Percentiles rank a stretch among this genome's conserved stretches.
These are phyloP conservation scores for Epichloe brachyelytri DNA, from an alignment of 2,329 filamentous ascomycete genomes.

Conservation along the genomic window DNA sequence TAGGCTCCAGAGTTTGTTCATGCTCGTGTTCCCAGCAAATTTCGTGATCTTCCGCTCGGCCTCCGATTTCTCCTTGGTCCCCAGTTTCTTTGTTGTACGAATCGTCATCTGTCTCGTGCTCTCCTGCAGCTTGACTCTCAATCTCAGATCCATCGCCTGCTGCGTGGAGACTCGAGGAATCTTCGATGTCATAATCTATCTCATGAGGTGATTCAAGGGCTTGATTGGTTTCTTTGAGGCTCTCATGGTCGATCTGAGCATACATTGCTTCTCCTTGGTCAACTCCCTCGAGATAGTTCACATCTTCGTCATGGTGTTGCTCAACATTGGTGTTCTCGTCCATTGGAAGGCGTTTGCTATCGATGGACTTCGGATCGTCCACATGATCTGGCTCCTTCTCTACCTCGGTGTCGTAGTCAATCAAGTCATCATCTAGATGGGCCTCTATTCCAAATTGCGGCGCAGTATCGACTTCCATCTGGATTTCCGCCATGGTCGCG, in stretches of 20 bases:
- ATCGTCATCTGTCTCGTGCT: not conserved
- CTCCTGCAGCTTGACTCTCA: not conserved
- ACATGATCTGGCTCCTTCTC: not conserved
- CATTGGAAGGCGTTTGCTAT: not conserved
- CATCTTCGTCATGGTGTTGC: slow-evolving; percentile 6
- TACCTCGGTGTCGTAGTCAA: slow-evolving; percentile 24
- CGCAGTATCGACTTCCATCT: slow-evolving; percentile 20
- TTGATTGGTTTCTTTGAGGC: slow-evolving; percentile 4
- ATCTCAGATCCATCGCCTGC: not conserved
- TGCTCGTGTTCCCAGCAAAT: slow-evolving; percentile 13
- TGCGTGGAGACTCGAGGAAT: slow-evolving; percentile 1
- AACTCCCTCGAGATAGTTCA: slow-evolving; percentile 5
- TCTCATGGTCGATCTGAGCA: slow-evolving; percentile 1
- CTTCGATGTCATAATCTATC: slow-evolving; percentile 23
- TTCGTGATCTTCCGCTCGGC: slow-evolving; percentile 8
- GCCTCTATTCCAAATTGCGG: slow-evolving; percentile 13
- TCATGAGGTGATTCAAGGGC: slow-evolving; percentile 16
- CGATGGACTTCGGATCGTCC: not conserved
- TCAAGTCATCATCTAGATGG: slow-evolving; percentile 21
- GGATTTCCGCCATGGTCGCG: slow-evolving; percentile 15
- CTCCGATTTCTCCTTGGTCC: not conserved
- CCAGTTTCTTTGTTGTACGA: not conserved
- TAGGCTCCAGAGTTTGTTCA: not conserved
- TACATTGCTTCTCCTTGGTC: not conserved
- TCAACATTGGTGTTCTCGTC: slow-evolving; percentile 1